These are phyloP conservation scores for Austroboletus rostrupii DNA, from an alignment of 1,284 basidiomycete genomes.

Conservation along the genomic window DNA sequence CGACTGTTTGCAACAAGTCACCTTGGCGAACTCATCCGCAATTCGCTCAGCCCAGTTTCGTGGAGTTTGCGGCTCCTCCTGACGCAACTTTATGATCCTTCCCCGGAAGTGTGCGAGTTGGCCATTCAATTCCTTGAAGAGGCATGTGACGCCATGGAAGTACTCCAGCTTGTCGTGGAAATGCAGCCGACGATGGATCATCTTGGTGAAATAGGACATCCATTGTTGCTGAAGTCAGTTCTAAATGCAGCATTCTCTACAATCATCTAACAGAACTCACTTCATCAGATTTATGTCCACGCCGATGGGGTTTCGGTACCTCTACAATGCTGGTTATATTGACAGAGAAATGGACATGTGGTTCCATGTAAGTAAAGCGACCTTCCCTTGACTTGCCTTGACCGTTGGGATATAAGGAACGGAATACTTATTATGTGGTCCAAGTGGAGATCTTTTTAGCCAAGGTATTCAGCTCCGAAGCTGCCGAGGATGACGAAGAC, in stretches of 20 bases:
- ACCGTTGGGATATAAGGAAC: constrained; percentile 52
- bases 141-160: constrained; percentile 80
- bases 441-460: constrained; percentile 85
- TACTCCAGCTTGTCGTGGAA: constrained; percentile 87
- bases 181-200: constrained; percentile 95
- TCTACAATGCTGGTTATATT: constrained; percentile 90
- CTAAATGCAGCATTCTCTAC: background rate
- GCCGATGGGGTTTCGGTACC: constrained; percentile 86
- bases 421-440: constrained; percentile 83
- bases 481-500: constrained; percentile 63
- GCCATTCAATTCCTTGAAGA: constrained; percentile 89
- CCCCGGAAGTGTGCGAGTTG: constrained; percentile 83
- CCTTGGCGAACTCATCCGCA: constrained; percentile 76
- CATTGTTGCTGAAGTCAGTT: constrained; percentile 79
- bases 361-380: constrained; percentile 71
- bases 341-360: constrained; percentile 93
- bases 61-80: constrained; percentile 89
- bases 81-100: constrained; percentile 93
- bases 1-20: constrained; percentile 87
- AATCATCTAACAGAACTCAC: constrained; percentile 9
- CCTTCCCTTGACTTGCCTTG: constrained; percentile 4
- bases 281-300: constrained; percentile 86
- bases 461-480: constrained; percentile 63
- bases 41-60: constrained; percentile 58
- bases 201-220: constrained; percentile 88